Evolutionary conservation across 352 stramenopile species (phyloP).

Genomic region (Elongisporangium undulatum): DNA sequence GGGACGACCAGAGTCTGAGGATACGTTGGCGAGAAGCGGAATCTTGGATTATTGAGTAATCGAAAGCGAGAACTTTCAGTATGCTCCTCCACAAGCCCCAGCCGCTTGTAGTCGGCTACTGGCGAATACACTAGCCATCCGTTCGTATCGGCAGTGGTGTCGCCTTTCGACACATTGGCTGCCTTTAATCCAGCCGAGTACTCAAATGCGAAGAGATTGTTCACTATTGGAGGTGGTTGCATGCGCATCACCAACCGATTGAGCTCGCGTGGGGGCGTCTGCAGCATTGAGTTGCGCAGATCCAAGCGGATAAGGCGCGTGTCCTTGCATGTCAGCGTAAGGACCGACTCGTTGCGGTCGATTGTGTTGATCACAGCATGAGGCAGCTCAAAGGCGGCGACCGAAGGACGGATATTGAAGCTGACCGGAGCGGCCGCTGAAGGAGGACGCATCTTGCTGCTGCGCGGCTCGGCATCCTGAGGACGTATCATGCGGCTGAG

Average conservation of each 20-base stretch:
- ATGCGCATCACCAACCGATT: slow-evolving; percentile 46
- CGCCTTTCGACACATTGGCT: slow-evolving; percentile 2
- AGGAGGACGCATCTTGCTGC: slow-evolving; percentile 16
- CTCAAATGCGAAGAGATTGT: neutral
- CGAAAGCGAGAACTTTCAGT: slow-evolving; percentile 34
- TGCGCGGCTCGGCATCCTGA: neutral
- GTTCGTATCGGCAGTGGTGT: slow-evolving; percentile 10
- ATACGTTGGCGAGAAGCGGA: slow-evolving; percentile 87
- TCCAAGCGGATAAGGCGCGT: slow-evolving; percentile 42
- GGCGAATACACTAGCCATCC: neutral
- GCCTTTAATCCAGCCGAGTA: neutral
- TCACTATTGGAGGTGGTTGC: slow-evolving; percentile 14
- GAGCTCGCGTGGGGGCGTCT: slow-evolving; percentile 28
- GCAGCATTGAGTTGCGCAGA: slow-evolving; percentile 60
- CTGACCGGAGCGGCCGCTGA: slow-evolving; percentile 38
- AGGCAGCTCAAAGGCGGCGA: slow-evolving; percentile 54
- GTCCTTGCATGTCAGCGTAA: slow-evolving; percentile 49
- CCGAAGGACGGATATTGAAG: slow-evolving; percentile 21
- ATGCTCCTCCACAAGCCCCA: neutral
- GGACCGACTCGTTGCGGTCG: slow-evolving; percentile 36
- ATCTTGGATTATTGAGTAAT: slow-evolving; percentile 65
- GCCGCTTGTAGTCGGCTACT: slow-evolving; percentile 1
- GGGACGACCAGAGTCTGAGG: slow-evolving; percentile 89
- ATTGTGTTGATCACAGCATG: slow-evolving; percentile 33
- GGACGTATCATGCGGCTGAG: neutral